These are phyloP conservation scores for Wallemia mellicola DNA, from an alignment of 1,284 basidiomycete species.

Conservation along the genomic window DNA sequence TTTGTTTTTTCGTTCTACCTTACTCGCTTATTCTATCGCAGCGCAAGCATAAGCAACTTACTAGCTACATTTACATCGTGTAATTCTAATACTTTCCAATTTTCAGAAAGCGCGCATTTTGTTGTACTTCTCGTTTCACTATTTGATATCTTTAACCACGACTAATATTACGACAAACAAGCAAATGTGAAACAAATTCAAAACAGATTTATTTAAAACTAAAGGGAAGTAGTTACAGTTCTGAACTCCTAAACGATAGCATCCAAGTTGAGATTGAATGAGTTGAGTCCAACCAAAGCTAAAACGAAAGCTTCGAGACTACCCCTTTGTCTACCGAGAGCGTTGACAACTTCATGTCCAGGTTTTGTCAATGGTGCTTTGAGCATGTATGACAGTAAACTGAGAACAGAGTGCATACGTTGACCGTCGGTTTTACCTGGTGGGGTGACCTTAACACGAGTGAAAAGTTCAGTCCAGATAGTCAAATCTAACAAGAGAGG, in stretches of 20 bases:
- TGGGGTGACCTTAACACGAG: conserved; percentile 39
- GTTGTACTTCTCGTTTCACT: background rate
- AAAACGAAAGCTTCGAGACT: conserved; percentile 78
- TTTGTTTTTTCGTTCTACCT: too few species aligned
- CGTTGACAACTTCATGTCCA: conserved; percentile 79
- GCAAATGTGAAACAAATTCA: too few species aligned
- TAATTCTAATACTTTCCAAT: background rate
- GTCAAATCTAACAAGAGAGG: conserved; percentile 81
- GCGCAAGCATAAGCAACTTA: too few species aligned
- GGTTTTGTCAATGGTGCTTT: conserved; percentile 96
- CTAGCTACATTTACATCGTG: too few species aligned
- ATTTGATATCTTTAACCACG: background rate
- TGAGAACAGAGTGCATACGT: conserved; percentile 60
- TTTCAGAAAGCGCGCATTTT: background rate
- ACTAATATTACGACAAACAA: too few species aligned
- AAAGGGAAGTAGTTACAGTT: too few species aligned
- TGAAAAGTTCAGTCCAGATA: conserved; percentile 79
- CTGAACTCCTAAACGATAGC: too few species aligned
- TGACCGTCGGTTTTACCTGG: conserved; percentile 18
- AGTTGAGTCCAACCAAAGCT: conserved; percentile 10
- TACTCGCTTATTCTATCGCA: too few species aligned
- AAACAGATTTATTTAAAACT: too few species aligned
- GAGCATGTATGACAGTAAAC: conserved; percentile 77
- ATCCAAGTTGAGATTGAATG: conserved; percentile 1
- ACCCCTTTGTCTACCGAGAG: conserved; percentile 71